Percentiles rank a stretch among this genome's conserved stretches.
Evolutionary conservation across 208 protist species (phyloP).

Genomic region (Leishmania guyanensis): DNA sequence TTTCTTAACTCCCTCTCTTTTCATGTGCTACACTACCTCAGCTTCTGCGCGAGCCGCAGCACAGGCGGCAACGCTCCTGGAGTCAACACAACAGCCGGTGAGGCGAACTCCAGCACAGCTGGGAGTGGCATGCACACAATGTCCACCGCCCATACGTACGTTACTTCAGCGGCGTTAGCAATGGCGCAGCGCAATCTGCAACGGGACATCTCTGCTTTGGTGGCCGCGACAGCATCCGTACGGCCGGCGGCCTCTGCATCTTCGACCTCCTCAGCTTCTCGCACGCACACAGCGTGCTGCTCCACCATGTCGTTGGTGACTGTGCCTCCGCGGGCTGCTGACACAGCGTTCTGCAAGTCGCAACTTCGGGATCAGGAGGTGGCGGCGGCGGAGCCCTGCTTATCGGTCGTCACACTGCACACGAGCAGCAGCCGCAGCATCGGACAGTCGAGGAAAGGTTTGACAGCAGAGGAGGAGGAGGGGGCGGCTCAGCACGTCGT

Average conservation of each 20-base stretch:
- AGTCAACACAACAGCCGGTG: constrained; percentile 5
- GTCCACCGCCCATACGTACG: not conserved
- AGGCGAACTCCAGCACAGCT: not conserved
- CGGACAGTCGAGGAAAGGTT: not conserved
- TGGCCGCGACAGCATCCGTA: constrained; percentile 26
- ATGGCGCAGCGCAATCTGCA: constrained; percentile 33
- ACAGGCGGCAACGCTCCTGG: constrained; percentile 8
- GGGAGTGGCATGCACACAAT: not conserved
- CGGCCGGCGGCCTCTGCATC: constrained; percentile 6
- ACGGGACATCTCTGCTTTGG: constrained; percentile 34
- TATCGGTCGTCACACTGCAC: no score
- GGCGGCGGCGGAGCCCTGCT: not conserved
- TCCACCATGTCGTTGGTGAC: not conserved
- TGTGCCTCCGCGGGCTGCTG: not conserved
- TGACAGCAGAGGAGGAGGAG: not conserved
- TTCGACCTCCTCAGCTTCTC: not conserved
- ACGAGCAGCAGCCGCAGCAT: not conserved
- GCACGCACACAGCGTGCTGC: not conserved
- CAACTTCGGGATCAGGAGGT: not conserved
- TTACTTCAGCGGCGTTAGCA: constrained; percentile 7
- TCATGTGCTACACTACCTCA: constrained; percentile 19
- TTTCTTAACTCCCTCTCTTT: not conserved
- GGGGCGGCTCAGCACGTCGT: not conserved
- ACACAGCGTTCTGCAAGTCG: not conserved
- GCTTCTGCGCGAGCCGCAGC: constrained; percentile 14